These are phyloP conservation scores for Pythium biforme DNA, from an alignment of 352 stramenopile genomes.

Conservation along the genomic window DNA sequence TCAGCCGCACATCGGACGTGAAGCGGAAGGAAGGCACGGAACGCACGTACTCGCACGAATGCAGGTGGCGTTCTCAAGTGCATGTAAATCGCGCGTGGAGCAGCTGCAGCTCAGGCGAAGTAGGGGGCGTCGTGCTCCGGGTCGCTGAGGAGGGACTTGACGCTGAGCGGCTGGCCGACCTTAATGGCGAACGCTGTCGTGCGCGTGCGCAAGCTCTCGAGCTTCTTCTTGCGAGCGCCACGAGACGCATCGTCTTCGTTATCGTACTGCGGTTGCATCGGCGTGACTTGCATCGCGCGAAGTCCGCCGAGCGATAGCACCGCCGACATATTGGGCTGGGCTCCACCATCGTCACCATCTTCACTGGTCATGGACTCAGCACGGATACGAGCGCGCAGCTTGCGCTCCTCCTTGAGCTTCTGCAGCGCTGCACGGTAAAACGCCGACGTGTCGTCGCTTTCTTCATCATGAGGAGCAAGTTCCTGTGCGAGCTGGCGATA, in stretches of 20 bases:
- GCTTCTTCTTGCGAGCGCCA: conserved; percentile 29
- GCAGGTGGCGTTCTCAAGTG: background rate
- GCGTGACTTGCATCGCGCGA: conserved; percentile 7
- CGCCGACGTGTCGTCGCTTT: background rate
- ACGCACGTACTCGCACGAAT: background rate
- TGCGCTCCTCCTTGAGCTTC: conserved; percentile 37
- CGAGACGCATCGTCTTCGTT: conserved; percentile 31
- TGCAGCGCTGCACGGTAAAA: conserved; percentile 32
- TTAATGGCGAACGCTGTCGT: conserved; percentile 15
- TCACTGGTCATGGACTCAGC: background rate
- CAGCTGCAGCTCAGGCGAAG: background rate
- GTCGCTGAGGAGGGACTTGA: background rate
- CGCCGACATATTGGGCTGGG: background rate
- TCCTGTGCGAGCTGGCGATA: conserved; percentile 42
- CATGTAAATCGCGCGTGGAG: background rate
- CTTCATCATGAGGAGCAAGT: conserved; percentile 16
- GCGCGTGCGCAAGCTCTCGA: conserved; percentile 36
- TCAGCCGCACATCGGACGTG: background rate
- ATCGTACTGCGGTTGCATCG: conserved; percentile 1
- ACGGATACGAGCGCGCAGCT: conserved; percentile 24
- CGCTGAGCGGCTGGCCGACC: conserved; percentile 13
- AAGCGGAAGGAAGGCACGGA: background rate
- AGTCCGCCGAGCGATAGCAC: background rate
- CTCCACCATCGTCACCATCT: background rate
- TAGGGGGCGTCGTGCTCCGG: background rate